phyloP scores from a whole-genome alignment of 2,329 filamentous ascomycete species.

The Cytospora piceicola region DNA sequence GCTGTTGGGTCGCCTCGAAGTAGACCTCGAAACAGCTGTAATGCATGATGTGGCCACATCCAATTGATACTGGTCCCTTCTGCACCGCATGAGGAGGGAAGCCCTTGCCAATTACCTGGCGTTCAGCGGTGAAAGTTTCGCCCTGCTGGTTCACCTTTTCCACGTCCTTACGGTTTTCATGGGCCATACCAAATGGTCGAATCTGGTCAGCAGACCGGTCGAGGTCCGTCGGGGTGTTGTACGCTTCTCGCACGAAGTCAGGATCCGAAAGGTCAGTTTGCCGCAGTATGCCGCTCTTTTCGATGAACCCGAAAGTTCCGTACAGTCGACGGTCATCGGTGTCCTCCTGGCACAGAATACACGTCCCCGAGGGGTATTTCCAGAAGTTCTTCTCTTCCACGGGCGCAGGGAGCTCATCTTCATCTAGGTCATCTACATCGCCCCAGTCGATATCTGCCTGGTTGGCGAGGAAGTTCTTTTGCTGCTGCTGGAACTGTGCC shows the following conservation, averaged over 20 bases:
- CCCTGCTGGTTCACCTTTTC: constrained; percentile 77
- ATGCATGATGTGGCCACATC: constrained; percentile 99
- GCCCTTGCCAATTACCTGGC: constrained; percentile 85
- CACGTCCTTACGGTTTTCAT: constrained; percentile 79
- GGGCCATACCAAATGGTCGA: constrained; percentile 87
- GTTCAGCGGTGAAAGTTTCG: constrained; percentile 70
- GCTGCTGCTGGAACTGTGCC: constrained; percentile 97
- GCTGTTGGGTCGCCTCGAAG: constrained; percentile 77
- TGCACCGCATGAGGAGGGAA: constrained; percentile 72
- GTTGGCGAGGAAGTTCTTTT: constrained; percentile 90
- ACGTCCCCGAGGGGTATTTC: constrained; percentile 91
- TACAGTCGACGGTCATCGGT: constrained; percentile 87
- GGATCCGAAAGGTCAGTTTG: constrained; percentile 82
- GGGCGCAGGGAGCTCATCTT: constrained; percentile 62
- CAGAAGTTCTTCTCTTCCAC: constrained; percentile 75
- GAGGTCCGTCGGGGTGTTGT: constrained; percentile 76
- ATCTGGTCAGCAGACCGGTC: constrained; percentile 83
- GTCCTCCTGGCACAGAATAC: constrained; percentile 95
- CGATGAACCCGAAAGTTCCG: constrained; percentile 89
- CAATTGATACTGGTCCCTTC: constrained; percentile 80
- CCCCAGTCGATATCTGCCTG: constrained; percentile 90
- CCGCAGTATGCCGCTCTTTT: constrained; percentile 81
- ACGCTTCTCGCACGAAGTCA: constrained; percentile 83
- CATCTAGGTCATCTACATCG: constrained; percentile 76
- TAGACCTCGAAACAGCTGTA: constrained; percentile 94